Base-by-base conservation (phyloP, 2,329 filamentous ascomycete genomes). In the Pseudocercospora fuligena region DNA sequence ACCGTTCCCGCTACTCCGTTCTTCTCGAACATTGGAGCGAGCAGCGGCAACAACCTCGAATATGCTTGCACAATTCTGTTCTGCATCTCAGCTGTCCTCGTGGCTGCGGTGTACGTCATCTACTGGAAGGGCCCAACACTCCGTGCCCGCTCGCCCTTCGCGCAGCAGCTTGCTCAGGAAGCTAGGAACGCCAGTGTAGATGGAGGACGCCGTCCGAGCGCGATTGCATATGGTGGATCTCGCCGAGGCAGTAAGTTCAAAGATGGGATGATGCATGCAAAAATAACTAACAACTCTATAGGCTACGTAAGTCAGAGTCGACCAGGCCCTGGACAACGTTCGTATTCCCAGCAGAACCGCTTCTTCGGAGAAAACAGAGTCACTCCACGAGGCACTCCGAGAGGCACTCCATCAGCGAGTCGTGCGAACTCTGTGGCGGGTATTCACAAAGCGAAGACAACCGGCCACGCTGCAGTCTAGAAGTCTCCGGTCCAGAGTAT, bases 1-100 rank as follows among this genome's bases (percentile, higher is more conserved):
- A 91, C 90, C 1, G 83, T 92, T 31, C 89, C 89, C 1, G 88
- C 90, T 0, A 87, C 87, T 0, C 90, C 90, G 0, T 86, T 86
- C 70, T 87, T 85, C 74, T 69, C 78, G 19, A 83, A 79, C 70
- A 78, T 79, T 33, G 76, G 76, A n/a, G 66, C 64, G 3, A 58
- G 64, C 23, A 69, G 58, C 25, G 76, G 76, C 4, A 70, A 80
- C 5, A 82, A 83, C 74, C 79, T 88, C 2, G 83, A 87, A 67
- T 85, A 83, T 70, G 86, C 87, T 0, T 86, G 82, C 43, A 88
- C 85, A 0, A 81, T 88, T 6, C 80, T 89, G 0, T 84, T 82
- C 0, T 83, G 81, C 53, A 76, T 89, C 57, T 81, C 84, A 1
- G 69, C 71, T 54, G 75, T 87, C 1, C 75, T 87, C 14, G 82